Conservation (phyloP, 2,329 filamentous ascomycete species). For the Sporothrix protearum region DNA sequence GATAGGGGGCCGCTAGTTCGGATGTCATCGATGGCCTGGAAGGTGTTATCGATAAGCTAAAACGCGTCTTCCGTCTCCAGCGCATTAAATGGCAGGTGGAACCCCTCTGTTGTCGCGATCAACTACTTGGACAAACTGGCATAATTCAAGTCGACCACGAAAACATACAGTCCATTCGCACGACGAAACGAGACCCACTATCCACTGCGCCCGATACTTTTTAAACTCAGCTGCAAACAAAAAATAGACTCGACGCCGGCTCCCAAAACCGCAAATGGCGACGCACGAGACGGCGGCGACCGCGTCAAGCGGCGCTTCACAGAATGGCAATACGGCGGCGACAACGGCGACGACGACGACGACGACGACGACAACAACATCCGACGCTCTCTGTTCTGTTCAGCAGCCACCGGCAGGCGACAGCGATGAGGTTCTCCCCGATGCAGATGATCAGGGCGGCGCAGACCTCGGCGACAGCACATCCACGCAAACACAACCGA, state of each 20-base stretch:
- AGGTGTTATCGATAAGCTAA: conserved; percentile 21
- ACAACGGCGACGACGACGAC: background rate
- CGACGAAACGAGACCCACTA: background rate
- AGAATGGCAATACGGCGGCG: background rate
- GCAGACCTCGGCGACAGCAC: background rate
- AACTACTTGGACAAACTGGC: background rate
- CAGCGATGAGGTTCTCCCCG: conserved; percentile 16
- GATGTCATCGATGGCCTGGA: background rate
- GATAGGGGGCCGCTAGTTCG: background rate
- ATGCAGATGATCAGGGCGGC: background rate
- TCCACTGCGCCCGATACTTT: too few relatives aligned
- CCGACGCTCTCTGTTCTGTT: background rate
- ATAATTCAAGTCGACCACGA: too few relatives aligned
- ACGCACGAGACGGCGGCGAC: conserved; percentile 13
- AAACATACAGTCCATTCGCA: background rate
- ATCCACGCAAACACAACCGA: background rate
- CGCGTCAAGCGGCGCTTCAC: conserved; percentile 5
- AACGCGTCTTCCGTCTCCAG: conserved; percentile 17
- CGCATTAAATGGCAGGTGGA: background rate
- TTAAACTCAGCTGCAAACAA: too few relatives aligned
- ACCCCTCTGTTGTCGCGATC: conserved; percentile 7
- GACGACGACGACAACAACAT: background rate
- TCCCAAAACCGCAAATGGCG: background rate
- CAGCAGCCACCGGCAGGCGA: background rate
- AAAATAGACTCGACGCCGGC: background rate